Evolutionary conservation across 345 rosid species (phyloP), one percentile per base, ranked within the genome.

Genomic region (Eucalyptus melliodora): DNA sequence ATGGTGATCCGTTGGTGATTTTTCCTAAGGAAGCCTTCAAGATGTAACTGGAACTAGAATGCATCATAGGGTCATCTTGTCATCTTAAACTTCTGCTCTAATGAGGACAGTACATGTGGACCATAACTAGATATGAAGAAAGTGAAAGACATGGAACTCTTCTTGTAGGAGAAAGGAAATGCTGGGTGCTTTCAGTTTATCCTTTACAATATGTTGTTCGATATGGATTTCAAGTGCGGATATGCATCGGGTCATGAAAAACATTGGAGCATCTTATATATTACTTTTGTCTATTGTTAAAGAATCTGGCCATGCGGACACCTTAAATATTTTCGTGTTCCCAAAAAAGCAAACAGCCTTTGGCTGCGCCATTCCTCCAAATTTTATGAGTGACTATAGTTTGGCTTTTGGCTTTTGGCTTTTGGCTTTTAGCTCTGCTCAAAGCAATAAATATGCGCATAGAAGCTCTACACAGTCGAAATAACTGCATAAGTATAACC

Each of bases 241-340:
- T 60, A 26, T 26, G 4, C 6, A 60, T 7, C 0, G 34, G 3
- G 4, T 60, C 67, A 5, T 1, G 1, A 11, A 4, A 60, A 60
- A 60, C 27, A 6, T 60, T 60, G 31, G 67, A 11, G 4, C 8
- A 26, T 26, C 67, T 60, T 60, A 4, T 3, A 50, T 50, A 62
- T 62, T 30, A 62, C 69, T 6, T 60, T 14, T 50, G 53, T 50
- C 3, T 5, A 1, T 13, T 14, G 8, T 62, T 27, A 13, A 4
- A 62, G 30, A 27, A 4, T 60, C 4, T 62, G 34, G 16, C 4
- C 69, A 3, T 6, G 69, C 16, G 4, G 2, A 62, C 9, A 0
- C 17, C 34, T 27, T 13, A 27, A 0, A 6, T 12, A 62, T 27
- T 27, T 60, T 26, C 3, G 69, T 7, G 17, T 62, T 14, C 34